Conservation (phyloP, 441 rosid species). For the Mallotus japonicus region DNA sequence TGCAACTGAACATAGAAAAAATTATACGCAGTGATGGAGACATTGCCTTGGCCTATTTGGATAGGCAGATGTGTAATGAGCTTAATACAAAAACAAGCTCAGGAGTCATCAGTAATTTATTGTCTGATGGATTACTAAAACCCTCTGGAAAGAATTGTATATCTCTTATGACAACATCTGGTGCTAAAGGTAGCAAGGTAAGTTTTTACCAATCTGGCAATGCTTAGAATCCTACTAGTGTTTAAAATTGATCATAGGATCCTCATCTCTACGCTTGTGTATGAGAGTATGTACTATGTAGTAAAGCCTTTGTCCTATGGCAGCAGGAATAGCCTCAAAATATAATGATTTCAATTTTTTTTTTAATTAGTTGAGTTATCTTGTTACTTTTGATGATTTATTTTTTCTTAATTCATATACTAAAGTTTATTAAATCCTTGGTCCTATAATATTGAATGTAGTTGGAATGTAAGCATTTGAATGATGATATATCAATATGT, state of each 20-base stretch:
- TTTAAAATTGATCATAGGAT: background rate
- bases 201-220: conserved; percentile 28
- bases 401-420: background rate
- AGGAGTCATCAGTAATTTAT: conserved; percentile 64
- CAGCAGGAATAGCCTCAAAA: background rate
- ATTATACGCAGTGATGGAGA: conserved; percentile 78
- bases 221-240: background rate
- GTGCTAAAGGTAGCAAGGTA: conserved; percentile 99
- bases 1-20: conserved; percentile 73
- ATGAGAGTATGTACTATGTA: background rate
- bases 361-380: background rate
- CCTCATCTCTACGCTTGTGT: conserved; percentile 2
- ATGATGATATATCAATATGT: background rate
- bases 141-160: conserved; percentile 91
- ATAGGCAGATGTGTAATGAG: conserved; percentile 68
- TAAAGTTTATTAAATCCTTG: background rate
- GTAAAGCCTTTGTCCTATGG: background rate
- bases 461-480: background rate
- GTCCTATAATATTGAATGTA: background rate
- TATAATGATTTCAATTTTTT: background rate
- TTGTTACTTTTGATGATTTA: background rate
- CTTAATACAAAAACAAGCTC: conserved; percentile 77
- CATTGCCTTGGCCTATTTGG: conserved; percentile 70
- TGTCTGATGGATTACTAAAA: conserved; percentile 86
- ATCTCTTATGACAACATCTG: conserved; percentile 94